Evolutionary conservation across 768 basidiomycete species (phyloP), one percentile per base, ranked within the genome.

Genomic region (Auriscalpium vulgare): DNA sequence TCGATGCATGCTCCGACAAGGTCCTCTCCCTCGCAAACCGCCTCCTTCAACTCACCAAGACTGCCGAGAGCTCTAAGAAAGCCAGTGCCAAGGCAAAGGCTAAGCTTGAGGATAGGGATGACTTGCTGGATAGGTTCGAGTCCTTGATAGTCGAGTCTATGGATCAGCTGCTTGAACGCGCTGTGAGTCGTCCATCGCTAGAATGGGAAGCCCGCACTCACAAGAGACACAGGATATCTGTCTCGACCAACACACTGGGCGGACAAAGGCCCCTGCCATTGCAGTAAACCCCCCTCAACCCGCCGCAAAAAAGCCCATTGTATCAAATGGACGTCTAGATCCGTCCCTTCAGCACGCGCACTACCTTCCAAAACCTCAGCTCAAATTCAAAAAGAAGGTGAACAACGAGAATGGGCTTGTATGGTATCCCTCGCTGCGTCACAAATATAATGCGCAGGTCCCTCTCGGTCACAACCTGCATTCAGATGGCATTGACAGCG

Each of bases 361-460:
- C 5, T 72, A 85, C 63, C 71, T 97, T 34, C 69, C 78, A 1
- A 97, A 97, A 69, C 94, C 95, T 1, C 95, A 99, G 65, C 67
- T 85, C 1, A 66, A 66, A 11, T 97, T 97, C 74, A 81, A 76
- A 55, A 70, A 72, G 23, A 75, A 75, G 48, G 71, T 73, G 8
- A 77, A 86, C 65, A 92, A 91, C 62, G 72, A 68, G 21, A 76
- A 81, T 54, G 63, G 70, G 23, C 62, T 76, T 3, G 75, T 80
- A 0, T 95, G 90, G 83, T 76, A 76, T 56, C 89, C 92, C 0
- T 72, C 76, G 2, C 74, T 97, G 16, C 68, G 78, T 0, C 81
- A 83, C 63, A 97, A 97, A 71, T 87, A 83, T 68, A 85, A 95
- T 65, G 87, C 91, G 3, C 78, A 84, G 67, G 85, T 93, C 1